These are phyloP conservation scores for Podospora pseudopauciseta DNA, from an alignment of 495 filamentous ascomycete species.

Conservation along the genomic window DNA sequence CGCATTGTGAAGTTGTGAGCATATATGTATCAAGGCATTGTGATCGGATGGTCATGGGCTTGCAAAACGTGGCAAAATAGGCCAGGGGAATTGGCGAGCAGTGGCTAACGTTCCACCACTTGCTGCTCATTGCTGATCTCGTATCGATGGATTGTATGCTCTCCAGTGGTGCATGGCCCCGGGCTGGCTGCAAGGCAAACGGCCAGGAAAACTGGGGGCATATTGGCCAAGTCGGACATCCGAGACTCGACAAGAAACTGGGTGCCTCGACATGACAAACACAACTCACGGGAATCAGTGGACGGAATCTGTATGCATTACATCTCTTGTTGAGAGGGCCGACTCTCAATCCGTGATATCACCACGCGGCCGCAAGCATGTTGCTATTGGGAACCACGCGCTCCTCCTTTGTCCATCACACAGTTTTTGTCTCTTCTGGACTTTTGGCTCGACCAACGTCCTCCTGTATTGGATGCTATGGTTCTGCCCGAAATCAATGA, in stretches of 20 bases:
- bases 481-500: constrained; percentile 29
- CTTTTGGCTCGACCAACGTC: constrained; percentile 24
- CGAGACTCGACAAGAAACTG: neutral
- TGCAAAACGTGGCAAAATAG: neutral
- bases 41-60: neutral
- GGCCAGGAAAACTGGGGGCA: neutral
- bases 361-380: constrained; percentile 5
- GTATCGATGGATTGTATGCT: neutral
- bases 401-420: neutral
- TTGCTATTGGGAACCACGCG: neutral
- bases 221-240: neutral
- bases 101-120: neutral
- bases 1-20: neutral
- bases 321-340: neutral
- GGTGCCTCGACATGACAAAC: neutral
- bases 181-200: neutral
- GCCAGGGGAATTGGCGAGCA: neutral
- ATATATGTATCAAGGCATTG: neutral
- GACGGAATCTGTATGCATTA: constrained; percentile 5
- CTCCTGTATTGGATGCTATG: constrained; percentile 37
- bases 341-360: neutral
- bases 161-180: neutral
- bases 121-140: neutral
- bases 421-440: neutral
- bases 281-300: neutral